Evolutionary conservation across 179 eudicot genomes (phyloP).

Genomic region (Carnegiea gigantea): DNA sequence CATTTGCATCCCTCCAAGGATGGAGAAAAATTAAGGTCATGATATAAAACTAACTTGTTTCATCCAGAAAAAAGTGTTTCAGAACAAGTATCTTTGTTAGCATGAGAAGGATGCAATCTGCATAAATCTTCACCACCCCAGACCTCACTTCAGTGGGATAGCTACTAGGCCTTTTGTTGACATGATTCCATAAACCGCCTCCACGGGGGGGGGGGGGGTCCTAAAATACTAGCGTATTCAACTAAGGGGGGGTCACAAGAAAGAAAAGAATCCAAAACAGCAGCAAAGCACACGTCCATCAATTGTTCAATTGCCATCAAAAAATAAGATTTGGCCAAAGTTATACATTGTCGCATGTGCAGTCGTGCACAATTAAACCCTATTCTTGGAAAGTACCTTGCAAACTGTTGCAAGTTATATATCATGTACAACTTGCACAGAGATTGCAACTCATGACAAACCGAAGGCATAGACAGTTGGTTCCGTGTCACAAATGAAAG

Average conservation of each 20-base stretch:
- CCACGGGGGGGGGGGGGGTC: not conserved
- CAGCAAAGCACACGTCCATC: not conserved
- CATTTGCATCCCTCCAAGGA: not conserved
- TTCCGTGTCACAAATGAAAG: not conserved
- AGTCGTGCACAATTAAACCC: not conserved
- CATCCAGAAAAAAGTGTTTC: not conserved
- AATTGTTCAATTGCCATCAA: not conserved
- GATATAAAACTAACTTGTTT: not conserved
- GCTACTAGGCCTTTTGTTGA: not conserved
- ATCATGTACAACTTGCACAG: not conserved
- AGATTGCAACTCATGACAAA: not conserved
- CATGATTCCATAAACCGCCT: not conserved
- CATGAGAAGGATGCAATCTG: not conserved
- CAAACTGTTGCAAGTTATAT: not conserved
- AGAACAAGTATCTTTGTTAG: not conserved
- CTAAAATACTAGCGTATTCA: not conserved
- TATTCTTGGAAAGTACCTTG: not conserved
- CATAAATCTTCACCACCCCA: not conserved
- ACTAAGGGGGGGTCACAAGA: not conserved
- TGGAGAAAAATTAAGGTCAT: not conserved
- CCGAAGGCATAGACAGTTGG: not conserved
- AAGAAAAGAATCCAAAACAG: not conserved
- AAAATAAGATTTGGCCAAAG: not conserved
- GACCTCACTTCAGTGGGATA: not conserved
- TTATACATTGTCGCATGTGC: not conserved